These are phyloP conservation scores for Aegle marmelos DNA, from an alignment of 345 rosid species.

Conservation along the genomic window DNA sequence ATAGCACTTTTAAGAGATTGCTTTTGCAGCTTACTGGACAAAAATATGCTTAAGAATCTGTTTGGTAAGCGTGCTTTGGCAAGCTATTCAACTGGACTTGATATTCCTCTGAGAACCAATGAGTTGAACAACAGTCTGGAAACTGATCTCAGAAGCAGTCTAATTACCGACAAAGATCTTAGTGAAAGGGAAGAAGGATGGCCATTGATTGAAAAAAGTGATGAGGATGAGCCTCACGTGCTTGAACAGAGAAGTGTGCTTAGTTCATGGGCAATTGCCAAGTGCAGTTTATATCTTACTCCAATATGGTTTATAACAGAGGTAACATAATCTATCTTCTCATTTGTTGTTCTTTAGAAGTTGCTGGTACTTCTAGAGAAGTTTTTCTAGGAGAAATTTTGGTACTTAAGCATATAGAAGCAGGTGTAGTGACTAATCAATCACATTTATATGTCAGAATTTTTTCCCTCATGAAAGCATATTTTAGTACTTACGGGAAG, in stretches of 20 bases:
- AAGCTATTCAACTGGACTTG: slow-evolving; percentile 28
- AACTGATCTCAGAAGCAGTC: slow-evolving; percentile 21
- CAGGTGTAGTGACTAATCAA: not conserved
- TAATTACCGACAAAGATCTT: slow-evolving; percentile 29
- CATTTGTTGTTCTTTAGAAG: not conserved
- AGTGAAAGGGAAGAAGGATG: slow-evolving; percentile 46
- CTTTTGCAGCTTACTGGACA: slow-evolving; percentile 25
- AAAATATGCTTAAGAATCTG: slow-evolving; percentile 9
- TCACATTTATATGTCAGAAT: not conserved
- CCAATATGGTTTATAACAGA: slow-evolving; percentile 71
- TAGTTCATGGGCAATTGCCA: slow-evolving; percentile 40
- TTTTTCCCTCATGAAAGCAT: not conserved
- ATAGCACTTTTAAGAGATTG: slow-evolving; percentile 43
- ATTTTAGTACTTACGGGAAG: not conserved
- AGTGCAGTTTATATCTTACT: slow-evolving; percentile 49
- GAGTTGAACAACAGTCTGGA: slow-evolving; percentile 21
- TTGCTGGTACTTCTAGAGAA: not conserved
- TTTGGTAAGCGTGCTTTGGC: slow-evolving; percentile 1
- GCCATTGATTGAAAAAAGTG: slow-evolving; percentile 31
- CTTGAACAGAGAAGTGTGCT: slow-evolving; percentile 13
- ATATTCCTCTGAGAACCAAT: slow-evolving; percentile 40
- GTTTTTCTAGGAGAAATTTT: not conserved
- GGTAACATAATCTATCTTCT: slow-evolving; percentile 26
- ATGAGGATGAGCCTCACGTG: slow-evolving; percentile 29
- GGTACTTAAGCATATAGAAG: not conserved